Conservation (phyloP, 306 rosid genomes). For the Dicorynia guianensis region DNA sequence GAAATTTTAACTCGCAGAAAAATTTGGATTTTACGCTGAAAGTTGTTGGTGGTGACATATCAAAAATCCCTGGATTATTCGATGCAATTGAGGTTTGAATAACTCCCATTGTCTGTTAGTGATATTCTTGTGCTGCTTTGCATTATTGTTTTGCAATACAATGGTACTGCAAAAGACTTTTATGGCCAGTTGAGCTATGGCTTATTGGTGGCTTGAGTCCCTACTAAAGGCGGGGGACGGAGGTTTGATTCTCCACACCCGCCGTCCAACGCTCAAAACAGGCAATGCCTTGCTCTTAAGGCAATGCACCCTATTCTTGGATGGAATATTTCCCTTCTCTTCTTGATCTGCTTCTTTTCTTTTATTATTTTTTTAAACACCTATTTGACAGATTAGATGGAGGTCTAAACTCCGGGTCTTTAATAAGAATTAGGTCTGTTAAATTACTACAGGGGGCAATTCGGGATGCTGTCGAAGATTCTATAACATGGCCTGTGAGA, state of each 20-base stretch:
- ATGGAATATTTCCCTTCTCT: neutral
- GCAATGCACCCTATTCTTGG: no score
- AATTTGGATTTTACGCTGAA: constrained; percentile 85
- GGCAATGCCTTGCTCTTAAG: no score
- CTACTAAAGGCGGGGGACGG: no score
- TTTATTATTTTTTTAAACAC: neutral
- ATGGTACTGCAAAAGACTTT: neutral
- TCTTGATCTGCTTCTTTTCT: neutral
- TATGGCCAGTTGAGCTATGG: no score
- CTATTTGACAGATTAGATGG: constrained; percentile 8
- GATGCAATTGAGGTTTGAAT: constrained; percentile 83
- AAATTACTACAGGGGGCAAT: constrained; percentile 70
- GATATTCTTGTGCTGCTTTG: constrained; percentile 23
- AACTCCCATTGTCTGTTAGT: constrained; percentile 31
- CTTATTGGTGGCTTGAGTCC: no score
- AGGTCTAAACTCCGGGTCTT: constrained; percentile 21
- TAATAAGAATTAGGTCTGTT: constrained; percentile 37
- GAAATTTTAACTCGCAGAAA: constrained; percentile 66
- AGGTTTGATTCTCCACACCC: no score
- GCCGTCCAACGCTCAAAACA: no score
- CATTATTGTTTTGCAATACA: constrained; percentile 23
- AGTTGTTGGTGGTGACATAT: constrained; percentile 91
- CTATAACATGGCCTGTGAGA: constrained; percentile 96
- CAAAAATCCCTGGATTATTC: constrained; percentile 83
- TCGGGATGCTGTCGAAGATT: constrained; percentile 93